A percentile compares a stretch with the other conserved stretches of the same genome.
phyloP scores from a whole-genome alignment of 2,329 filamentous ascomycete genomes.

The Ambrosiella cleistominuta region DNA sequence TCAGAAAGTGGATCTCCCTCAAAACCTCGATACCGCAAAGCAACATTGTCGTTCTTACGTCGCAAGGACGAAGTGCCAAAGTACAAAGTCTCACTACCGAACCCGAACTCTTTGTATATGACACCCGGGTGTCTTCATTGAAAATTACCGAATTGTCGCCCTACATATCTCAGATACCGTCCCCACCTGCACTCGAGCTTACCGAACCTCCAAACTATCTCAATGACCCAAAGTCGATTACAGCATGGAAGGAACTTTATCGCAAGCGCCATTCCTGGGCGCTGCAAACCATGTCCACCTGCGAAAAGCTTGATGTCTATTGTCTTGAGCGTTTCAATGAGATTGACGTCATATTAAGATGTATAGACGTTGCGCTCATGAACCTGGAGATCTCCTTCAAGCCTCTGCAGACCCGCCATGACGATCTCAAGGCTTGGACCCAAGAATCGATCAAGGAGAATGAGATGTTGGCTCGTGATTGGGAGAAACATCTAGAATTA shows the following conservation, averaged over 20 bases:
- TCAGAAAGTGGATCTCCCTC: conserved; percentile 64
- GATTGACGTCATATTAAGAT: conserved; percentile 60
- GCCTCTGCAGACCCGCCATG: conserved; percentile 52
- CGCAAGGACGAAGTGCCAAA: conserved; percentile 69
- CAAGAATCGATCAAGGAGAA: conserved; percentile 51
- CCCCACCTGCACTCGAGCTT: conserved; percentile 22
- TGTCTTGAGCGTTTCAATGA: conserved; percentile 52
- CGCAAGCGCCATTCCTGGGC: conserved; percentile 69
- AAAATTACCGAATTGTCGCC: conserved; percentile 29
- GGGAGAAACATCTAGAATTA: conserved; percentile 51
- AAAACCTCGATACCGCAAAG: conserved; percentile 56
- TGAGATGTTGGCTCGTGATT: conserved; percentile 41
- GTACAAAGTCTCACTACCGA: conserved; percentile 63
- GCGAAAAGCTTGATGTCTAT: conserved; percentile 43
- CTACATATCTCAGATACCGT: conserved; percentile 30
- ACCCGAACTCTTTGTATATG: conserved; percentile 85
- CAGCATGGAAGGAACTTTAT: conserved; percentile 80
- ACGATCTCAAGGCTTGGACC: conserved; percentile 54
- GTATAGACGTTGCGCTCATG: conserved; percentile 66
- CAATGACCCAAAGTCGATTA: conserved; percentile 58
- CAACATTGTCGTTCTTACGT: conserved; percentile 75
- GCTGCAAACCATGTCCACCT: conserved; percentile 49
- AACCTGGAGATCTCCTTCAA: conserved; percentile 66
- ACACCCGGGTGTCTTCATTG: conserved; percentile 54
- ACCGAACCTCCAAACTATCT: conserved; percentile 60